Evolutionary conservation across 192 early-diverging fungal genomes (phyloP).

Genomic region (Paraglomus brasilianum): DNA sequence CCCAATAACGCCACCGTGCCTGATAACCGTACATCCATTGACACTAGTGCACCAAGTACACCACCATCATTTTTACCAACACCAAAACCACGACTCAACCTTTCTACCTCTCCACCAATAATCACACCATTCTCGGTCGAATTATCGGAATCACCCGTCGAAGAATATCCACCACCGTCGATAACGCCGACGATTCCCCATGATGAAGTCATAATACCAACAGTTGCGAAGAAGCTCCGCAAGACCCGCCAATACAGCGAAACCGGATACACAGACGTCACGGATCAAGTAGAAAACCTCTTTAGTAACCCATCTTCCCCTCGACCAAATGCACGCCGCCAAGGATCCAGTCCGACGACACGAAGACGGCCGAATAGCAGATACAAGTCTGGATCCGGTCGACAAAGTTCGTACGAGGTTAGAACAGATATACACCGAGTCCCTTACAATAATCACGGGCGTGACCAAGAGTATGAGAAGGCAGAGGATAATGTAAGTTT

Average conservation of each 20-base stretch:
- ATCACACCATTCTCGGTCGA: neutral
- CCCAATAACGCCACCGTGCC: too few species aligned
- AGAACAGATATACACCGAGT: too few species aligned
- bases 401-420: too few species aligned
- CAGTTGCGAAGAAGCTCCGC: slow-evolving; percentile 23
- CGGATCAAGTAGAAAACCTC: slow-evolving; percentile 20
- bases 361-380: too few species aligned
- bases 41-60: neutral
- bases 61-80: neutral
- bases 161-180: neutral
- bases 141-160: neutral
- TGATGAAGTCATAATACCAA: slow-evolving; percentile 28
- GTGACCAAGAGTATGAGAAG: too few species aligned
- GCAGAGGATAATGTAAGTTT: too few species aligned
- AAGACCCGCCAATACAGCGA: slow-evolving; percentile 22
- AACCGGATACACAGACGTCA: slow-evolving; percentile 16
- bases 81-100: neutral
- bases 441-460: too few species aligned
- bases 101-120: slow-evolving; percentile 9
- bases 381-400: too few species aligned
- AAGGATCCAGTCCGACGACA: too few species aligned
- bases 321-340: too few species aligned
- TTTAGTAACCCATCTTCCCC: neutral
- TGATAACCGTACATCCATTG: neutral
- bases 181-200: slow-evolving; percentile 18